Base-by-base conservation (phyloP, 1,284 basidiomycete species). In the Takashimella tepidaria region DNA sequence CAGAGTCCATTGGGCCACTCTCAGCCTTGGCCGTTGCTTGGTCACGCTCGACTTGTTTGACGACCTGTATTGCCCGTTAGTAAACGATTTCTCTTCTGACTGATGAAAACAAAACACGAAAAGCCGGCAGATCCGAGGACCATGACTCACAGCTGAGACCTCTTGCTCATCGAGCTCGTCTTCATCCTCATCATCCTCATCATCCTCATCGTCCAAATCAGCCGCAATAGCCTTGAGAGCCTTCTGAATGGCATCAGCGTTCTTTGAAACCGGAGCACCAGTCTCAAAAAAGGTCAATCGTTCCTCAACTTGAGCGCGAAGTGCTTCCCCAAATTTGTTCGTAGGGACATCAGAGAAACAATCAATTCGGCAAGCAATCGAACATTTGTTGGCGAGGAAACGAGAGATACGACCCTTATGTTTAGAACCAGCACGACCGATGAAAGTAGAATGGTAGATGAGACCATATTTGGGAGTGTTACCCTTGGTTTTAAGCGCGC, bases 321-420 rank as follows among this genome's bases (percentile, higher is more conserved):
- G 82, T 11, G 92, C 96, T 73, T 96, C 92, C 54, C 96, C 96
- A 66, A 95, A 98, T 73, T 95, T 93, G 53, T 89, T 78, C 10
- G 91, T 91, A 0, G 95, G 95, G 48, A 83, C 83, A 55, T 92
- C 89, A 4, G 87, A 83, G 76, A 92, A 98, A 77, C 96, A 98
- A 77, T 99, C 96, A 78, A 98, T 98, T 57, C 96, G 82, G 46
- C 90, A 89, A 5, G 96, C 96, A 69, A 99, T 98, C 54, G 92
- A 95, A 75, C 92, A 96, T 79, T 99, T 99, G 83, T 98, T 98
- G 48, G 95, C 96, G 31, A 99, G 81, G 83, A 96, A 97, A 41
- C 93, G 86, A 11, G 92, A 96, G 75, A 98, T 98, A 57, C 96
- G 87, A 37, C 95, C 95, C 82, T 98, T 99, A 82, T 92, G 87